Evolutionary conservation across 495 filamentous ascomycete species (phyloP).

Genomic region (Aspergillus affinis): DNA sequence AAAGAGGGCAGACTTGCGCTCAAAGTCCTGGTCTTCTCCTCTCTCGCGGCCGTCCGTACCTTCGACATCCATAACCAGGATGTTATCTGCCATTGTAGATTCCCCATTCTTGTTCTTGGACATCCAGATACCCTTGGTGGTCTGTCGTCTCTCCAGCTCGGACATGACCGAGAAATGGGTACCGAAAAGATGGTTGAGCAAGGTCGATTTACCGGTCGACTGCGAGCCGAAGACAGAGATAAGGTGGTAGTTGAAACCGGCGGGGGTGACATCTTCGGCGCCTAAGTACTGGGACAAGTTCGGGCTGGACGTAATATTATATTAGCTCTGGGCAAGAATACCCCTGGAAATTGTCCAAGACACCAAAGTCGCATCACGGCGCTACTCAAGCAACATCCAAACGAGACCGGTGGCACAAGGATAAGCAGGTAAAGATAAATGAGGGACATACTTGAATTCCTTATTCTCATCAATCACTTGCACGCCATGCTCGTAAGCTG

Average conservation of each 20-base stretch:
- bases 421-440: conserved; percentile 11
- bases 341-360: not conserved
- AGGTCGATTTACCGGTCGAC: conserved; percentile 96
- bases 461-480: conserved; percentile 97
- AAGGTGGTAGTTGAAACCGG: conserved; percentile 98
- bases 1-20: conserved; percentile 95
- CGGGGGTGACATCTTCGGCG: conserved; percentile 72
- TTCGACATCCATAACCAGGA: conserved; percentile 98
- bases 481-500: conserved; percentile 83
- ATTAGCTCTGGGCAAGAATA: conserved; percentile 23
- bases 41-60: conserved; percentile 95
- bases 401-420: not conserved
- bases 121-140: conserved; percentile 99
- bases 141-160: conserved; percentile 85
- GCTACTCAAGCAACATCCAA: not conserved
- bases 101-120: conserved; percentile 79
- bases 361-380: not conserved
- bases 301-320: conserved; percentile 35
- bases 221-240: conserved; percentile 98
- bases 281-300: conserved; percentile 79
- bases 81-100: conserved; percentile 86
- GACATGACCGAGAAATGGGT: conserved; percentile 97
- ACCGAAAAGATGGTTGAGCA: conserved; percentile 93
- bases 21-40: conserved; percentile 98
- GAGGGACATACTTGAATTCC: conserved; percentile 78